These are phyloP conservation scores for Edaphochlamys debaryana DNA, from an alignment of 139 green algal species.

Conservation along the genomic window DNA sequence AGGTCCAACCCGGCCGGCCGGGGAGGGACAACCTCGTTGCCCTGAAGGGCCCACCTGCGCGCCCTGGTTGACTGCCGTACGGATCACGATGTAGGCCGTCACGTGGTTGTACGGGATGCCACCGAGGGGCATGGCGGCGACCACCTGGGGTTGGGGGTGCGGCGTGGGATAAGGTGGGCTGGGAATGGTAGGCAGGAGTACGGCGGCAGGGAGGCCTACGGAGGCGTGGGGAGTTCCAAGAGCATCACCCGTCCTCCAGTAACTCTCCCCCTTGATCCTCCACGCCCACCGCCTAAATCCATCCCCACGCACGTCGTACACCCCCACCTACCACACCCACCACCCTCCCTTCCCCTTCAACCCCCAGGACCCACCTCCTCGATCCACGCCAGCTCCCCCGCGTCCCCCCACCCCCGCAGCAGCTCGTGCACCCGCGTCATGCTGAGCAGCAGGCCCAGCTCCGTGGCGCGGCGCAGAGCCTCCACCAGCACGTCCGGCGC, in stretches of 20 bases:
- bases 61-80: conserved; percentile 41
- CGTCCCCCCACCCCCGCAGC: conserved; percentile 30
- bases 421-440: conserved; percentile 28
- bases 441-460: conserved; percentile 48
- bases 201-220: no score
- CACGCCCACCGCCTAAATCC: no score
- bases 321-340: no score
- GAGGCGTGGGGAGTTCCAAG: no score
- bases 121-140: conserved; percentile 40
- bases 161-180: neutral
- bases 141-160: conserved; percentile 18
- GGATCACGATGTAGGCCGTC: conserved; percentile 52
- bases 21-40: no score
- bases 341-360: no score
- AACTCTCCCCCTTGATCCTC: no score
- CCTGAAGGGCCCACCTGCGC: no score
- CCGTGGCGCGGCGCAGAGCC: conserved; percentile 32
- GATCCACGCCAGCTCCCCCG: conserved; percentile 36
- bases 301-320: no score
- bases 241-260: no score
- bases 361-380: conserved; percentile 25
- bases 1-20: no score
- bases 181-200: no score
- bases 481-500: conserved; percentile 47
- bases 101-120: conserved; percentile 38